Base-by-base conservation (phyloP, 495 filamentous ascomycete genomes). In the Mytilinidion resinicola region DNA sequence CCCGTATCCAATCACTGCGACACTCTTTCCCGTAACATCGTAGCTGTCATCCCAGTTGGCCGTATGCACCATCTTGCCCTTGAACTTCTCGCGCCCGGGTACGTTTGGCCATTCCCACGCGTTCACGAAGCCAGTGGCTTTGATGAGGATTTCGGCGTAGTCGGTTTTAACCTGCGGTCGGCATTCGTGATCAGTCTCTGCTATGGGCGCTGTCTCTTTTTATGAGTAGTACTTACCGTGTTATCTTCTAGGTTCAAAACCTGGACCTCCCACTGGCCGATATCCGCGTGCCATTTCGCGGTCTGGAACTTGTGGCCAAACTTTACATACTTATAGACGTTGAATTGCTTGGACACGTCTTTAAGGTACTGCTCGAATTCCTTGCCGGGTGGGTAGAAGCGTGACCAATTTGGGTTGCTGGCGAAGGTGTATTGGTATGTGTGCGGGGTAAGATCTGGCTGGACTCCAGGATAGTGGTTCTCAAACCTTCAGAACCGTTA, bases 341-440 rank as follows among this genome's bases (percentile, higher is more conserved):
- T 56, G 60, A 77, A 84, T 46, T 80, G 75, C 17, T 73, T 72
- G 35, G 79, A 82, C 2, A 85, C 78, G 36, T 70, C 66, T 1
- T 75, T 62, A n/a, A 85, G 68, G 62, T 87, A 87, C 12, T 72
- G 65, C 4, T 72, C 64, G 39, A 86, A 76, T 64, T 86, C 84
- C 9, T 65, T 61, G 4, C 76, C 77, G 3, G 75, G 56, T 1
- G 83, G 80, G 64, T 80, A 73, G 17, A 80, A 60, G 2, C 74
- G 74, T 0, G 75, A 76, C 82, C 84, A 86, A 35, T 74, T 64
- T 17, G 73, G 66, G 63, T 85, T 85, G 12, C 71, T 72, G 9
- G 75, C 72, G 57, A 86, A 87, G 0, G 78, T 81, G 67, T 83
- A 83, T 47, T 75, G 80, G 66, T 86, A 86, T 19, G 39, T 42